phyloP scores from a whole-genome alignment of 257 asterid species.

The Cordia subcordata region DNA sequence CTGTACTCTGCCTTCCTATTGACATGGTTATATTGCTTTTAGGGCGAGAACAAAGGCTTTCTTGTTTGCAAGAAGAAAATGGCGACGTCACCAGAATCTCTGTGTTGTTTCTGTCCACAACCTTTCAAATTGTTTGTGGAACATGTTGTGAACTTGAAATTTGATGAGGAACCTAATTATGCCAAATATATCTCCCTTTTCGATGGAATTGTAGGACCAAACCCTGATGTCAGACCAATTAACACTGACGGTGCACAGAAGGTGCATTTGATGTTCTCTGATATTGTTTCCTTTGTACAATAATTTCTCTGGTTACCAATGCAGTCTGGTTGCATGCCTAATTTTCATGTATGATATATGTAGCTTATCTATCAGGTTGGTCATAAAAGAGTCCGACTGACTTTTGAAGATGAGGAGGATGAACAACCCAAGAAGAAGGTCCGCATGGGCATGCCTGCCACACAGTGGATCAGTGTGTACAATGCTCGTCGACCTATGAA shows the following conservation, averaged over 20 bases:
- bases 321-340: slow-evolving; percentile 17
- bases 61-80: slow-evolving; percentile 86
- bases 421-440: slow-evolving; percentile 78
- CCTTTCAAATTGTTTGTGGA: slow-evolving; percentile 63
- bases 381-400: slow-evolving; percentile 68
- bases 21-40: slow-evolving; percentile 12
- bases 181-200: slow-evolving; percentile 70
- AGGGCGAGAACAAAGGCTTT: slow-evolving; percentile 89
- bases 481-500: slow-evolving; percentile 87
- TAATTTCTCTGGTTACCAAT: neutral
- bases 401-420: slow-evolving; percentile 61
- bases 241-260: slow-evolving; percentile 90
- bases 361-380: slow-evolving; percentile 69
- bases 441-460: slow-evolving; percentile 74
- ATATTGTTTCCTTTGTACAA: slow-evolving; percentile 2
- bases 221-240: slow-evolving; percentile 70
- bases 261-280: slow-evolving; percentile 32
- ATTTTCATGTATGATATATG: slow-evolving; percentile 22
- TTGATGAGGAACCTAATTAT: slow-evolving; percentile 83
- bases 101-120: slow-evolving; percentile 68
- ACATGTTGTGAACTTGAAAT: slow-evolving; percentile 68
- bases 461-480: slow-evolving; percentile 81
- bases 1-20: neutral
- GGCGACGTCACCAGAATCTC: slow-evolving; percentile 68
- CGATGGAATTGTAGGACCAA: slow-evolving; percentile 69